phyloP scores from a whole-genome alignment of 1,284 basidiomycete species.

The Irpex sp. region DNA sequence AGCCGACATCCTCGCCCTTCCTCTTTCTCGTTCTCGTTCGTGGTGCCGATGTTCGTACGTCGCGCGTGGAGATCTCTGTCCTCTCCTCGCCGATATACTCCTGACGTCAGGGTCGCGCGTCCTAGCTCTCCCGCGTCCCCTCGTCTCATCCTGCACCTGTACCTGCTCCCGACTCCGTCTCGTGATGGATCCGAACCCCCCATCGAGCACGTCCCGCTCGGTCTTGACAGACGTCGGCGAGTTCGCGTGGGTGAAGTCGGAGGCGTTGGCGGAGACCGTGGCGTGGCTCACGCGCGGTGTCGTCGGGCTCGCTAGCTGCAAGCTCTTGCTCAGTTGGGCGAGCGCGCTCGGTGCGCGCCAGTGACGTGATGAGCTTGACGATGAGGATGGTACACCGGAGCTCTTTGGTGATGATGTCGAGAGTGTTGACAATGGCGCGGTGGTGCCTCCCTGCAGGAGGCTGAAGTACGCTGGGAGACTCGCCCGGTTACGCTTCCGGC shows the following conservation, averaged over 20 bases:
- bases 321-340: slow-evolving; percentile 34
- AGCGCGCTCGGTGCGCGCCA: slow-evolving; percentile 28
- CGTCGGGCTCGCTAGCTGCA: slow-evolving; percentile 26
- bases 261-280: slow-evolving; percentile 22
- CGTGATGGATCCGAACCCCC: background rate
- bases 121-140: slow-evolving; percentile 19
- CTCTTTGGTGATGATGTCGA: background rate
- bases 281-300: slow-evolving; percentile 30
- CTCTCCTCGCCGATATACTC: slow-evolving; percentile 22
- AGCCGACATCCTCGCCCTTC: slow-evolving; percentile 1
- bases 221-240: slow-evolving; percentile 14
- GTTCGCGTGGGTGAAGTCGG: background rate
- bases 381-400: slow-evolving; percentile 17
- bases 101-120: slow-evolving; percentile 23
- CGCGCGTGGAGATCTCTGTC: slow-evolving; percentile 13
- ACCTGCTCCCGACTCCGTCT: slow-evolving; percentile 13
- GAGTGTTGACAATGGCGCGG: slow-evolving; percentile 10
- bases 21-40: background rate
- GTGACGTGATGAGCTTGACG: slow-evolving; percentile 44
- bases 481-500: slow-evolving; percentile 61
- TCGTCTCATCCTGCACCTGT: slow-evolving; percentile 15
- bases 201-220: background rate
- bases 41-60: slow-evolving; percentile 8
- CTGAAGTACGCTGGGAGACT: slow-evolving; percentile 78
- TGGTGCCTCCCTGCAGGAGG: slow-evolving; percentile 51